Evolutionary conservation across 2,329 filamentous ascomycete species (phyloP), one percentile per base, ranked within the genome.

Genomic region (Epicoccum sorghinum): DNA sequence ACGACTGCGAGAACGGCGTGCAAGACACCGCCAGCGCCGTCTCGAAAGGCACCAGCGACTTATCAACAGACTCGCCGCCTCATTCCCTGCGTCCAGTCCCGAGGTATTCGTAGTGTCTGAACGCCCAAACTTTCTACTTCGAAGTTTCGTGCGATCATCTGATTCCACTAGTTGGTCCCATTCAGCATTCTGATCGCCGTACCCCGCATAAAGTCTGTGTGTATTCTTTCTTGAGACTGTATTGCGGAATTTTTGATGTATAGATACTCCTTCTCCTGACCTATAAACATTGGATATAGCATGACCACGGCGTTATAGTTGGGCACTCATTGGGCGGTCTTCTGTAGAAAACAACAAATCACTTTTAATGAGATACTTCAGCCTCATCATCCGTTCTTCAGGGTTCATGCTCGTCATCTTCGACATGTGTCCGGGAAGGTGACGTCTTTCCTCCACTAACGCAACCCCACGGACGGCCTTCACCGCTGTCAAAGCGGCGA

Each of bases 241-340:
- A 27, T 8, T 39, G 46, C 23, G 1, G 27, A 29, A 29, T 12
- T 33, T 23, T 32, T 32, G 25, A 14, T 42, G 35, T 50, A 41
- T 50, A 50, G 18, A 50, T 55, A 43, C 35, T 46, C 51, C 24
- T 5, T 54, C 39, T 29, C 35, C 36, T 38, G 33, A 35, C 40
- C 43, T 47, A 37, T 37, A 25, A 42, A 50, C 37, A 33, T 48
- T 50, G 52, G 46, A 50, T 38, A 50, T 27, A 55, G 46, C 52
- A 55, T 46, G 52, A 42, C 25, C n/a, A 46, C 10, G 52, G 52
- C 46, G 52, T 50, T 46, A 27, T 18, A 33, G 13, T 42, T 50
- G 46, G 41, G 46, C 37, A 50, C 49, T 37, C 25, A 29, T 50
- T 35, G 46, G 52, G 52, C 37, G 24, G 37, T 13, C 12, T 38